Base-by-base conservation (phyloP, 331 rosid genomes). In the Quercus phellos region DNA sequence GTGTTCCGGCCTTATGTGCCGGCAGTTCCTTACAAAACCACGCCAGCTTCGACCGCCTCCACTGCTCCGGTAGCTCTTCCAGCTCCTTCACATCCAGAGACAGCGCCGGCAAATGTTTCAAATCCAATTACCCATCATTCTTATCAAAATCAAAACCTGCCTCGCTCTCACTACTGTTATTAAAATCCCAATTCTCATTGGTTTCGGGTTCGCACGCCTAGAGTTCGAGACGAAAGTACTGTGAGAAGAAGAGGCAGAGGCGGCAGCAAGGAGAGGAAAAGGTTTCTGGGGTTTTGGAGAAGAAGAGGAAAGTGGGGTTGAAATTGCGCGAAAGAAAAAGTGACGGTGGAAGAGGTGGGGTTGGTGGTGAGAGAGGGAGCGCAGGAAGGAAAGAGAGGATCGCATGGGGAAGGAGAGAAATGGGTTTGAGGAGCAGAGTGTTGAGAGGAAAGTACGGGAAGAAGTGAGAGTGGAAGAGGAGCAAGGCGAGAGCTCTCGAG, bases 11-110 rank as follows among this genome's bases (percentile, higher is more conserved):
- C 80, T 85, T 87, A 43, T 85, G 89, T 19, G 80, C 77, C 21
- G 84, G 90, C 60, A 85, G 70, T 29, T 87, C 89, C 81, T 87
- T 87, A 54, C 90, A 87, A 51, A 87, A 82, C 90, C 90, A 87
- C 29, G 87, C 90, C 77, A 87, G 74, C 84, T 78, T 87, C 72
- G 90, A 84, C 75, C 87, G 46, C 24, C 89, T 79, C 90, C 90
- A 87, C 75, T 84, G 89, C 80, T 87, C 90, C 26, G 90, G 90
- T 24, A 87, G 77, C 78, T 87, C 89, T 8, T 68, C 87, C 27
- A 87, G 76, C 70, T 87, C 89, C 61, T 77, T 70, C 16, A 87
- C 77, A 74, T 87, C 90, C 11, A 82, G 90, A 51, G 74, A 55
- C 38, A 87, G 88, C 58, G 72, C 56, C 22, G 16, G 79, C 29